phyloP scores from a whole-genome alignment of 2,329 filamentous ascomycete genomes.

The Elsinoe australis region DNA sequence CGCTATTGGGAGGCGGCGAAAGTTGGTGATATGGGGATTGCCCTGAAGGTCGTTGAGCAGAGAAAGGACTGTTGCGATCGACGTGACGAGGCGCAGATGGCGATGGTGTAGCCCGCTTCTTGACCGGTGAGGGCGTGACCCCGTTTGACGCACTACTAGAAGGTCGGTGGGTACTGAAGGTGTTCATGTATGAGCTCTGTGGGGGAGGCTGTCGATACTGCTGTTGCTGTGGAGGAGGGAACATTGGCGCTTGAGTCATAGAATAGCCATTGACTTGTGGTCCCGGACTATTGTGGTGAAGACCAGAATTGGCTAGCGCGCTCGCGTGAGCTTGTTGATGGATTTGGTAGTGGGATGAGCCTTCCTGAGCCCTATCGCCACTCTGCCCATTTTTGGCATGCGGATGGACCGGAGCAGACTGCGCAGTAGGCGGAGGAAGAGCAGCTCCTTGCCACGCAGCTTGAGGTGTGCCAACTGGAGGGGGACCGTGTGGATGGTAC shows the following conservation, averaged over 20 bases:
- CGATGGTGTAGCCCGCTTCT: slow-evolving; percentile 16
- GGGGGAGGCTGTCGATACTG: slow-evolving; percentile 23
- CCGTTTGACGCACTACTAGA: slow-evolving; percentile 16
- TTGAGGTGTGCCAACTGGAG: slow-evolving; percentile 23
- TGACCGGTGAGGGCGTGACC: slow-evolving; percentile 15
- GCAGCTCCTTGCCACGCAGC: slow-evolving; percentile 26
- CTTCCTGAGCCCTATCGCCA: slow-evolving; percentile 18
- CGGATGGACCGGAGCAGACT: slow-evolving; percentile 18
- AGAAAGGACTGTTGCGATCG: slow-evolving; percentile 16
- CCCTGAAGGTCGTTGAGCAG: slow-evolving; percentile 21
- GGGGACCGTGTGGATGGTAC: slow-evolving; percentile 23
- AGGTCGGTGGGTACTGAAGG: slow-evolving; percentile 19
- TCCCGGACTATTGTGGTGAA: slow-evolving; percentile 20
- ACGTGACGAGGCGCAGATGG: slow-evolving; percentile 19
- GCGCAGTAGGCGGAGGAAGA: slow-evolving; percentile 23
- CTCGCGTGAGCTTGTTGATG: slow-evolving; percentile 30
- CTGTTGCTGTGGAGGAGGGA: slow-evolving; percentile 20
- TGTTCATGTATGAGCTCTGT: slow-evolving; percentile 26
- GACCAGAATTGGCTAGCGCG: slow-evolving; percentile 24
- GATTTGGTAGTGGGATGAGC: slow-evolving; percentile 25
- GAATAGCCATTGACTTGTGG: slow-evolving; percentile 19
- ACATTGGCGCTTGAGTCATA: slow-evolving; percentile 20
- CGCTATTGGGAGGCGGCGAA: slow-evolving; percentile 24
- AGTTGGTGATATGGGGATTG: slow-evolving; percentile 26
- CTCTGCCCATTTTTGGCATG: slow-evolving; percentile 22